Evolutionary conservation across 768 basidiomycete species (phyloP).

Genomic region (Pleurotus pulmonarius): DNA sequence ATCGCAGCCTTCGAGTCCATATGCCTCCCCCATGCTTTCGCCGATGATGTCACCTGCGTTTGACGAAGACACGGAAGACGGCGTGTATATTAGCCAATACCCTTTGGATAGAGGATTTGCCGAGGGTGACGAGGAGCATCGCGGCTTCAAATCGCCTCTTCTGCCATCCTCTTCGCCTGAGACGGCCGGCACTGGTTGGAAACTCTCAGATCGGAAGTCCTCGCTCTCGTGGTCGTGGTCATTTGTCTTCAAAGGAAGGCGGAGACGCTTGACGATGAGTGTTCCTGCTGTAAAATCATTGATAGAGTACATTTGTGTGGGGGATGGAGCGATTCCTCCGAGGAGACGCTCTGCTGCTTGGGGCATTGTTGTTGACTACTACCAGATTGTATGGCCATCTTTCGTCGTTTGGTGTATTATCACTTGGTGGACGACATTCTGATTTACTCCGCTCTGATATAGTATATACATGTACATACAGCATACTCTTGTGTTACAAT

Average conservation of each 20-base stretch:
- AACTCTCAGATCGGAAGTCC: background rate
- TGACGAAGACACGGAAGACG: conserved; percentile 45
- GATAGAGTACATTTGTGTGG: conserved; percentile 10
- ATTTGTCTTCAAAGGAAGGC: conserved; percentile 51
- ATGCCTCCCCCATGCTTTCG: conserved; percentile 32
- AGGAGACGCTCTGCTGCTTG: conserved; percentile 26
- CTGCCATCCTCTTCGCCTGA: conserved; percentile 6
- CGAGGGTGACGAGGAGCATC: conserved; percentile 29
- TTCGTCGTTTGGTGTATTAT: conserved; percentile 31
- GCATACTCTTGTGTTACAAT: no score
- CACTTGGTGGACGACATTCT: conserved; percentile 27
- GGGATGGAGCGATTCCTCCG: conserved; percentile 12
- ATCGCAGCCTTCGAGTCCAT: conserved; percentile 38
- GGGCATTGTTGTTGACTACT: conserved; percentile 34
- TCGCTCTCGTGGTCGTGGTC: conserved; percentile 43
- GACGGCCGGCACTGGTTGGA: conserved; percentile 7
- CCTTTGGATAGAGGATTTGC: conserved; percentile 12
- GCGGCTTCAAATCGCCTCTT: conserved; percentile 24
- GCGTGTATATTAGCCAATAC: conserved; percentile 52
- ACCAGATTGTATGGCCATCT: conserved; percentile 35
- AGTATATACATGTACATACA: no score
- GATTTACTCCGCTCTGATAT: conserved; percentile 14
- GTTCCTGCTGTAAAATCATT: conserved; percentile 30
- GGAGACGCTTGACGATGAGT: conserved; percentile 49
- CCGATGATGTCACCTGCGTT: conserved; percentile 23